Conservation (phyloP, 345 rosid genomes). For the Salix suchowensis region DNA sequence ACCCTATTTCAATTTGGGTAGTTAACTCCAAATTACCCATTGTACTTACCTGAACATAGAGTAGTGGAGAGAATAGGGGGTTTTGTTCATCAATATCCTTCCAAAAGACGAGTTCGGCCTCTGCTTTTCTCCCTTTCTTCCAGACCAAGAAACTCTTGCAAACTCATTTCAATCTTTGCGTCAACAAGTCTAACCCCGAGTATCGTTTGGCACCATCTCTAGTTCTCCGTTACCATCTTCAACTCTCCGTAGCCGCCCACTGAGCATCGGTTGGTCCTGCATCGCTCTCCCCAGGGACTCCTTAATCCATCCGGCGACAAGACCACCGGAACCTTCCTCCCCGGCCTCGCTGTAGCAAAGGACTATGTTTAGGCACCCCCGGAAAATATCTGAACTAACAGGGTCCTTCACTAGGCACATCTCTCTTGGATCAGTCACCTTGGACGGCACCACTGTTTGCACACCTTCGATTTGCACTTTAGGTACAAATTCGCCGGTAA, state of each 20-base stretch:
- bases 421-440: conserved; percentile 48
- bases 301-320: conserved; percentile 64
- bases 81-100: conserved; percentile 58
- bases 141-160: conserved; percentile 51
- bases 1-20: not conserved
- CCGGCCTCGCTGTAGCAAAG: conserved; percentile 36
- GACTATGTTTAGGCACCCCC: conserved; percentile 43
- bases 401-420: conserved; percentile 30
- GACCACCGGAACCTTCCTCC: conserved; percentile 55
- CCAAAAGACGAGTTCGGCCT: conserved; percentile 66
- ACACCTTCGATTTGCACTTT: conserved; percentile 42
- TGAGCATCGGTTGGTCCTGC: conserved; percentile 49
- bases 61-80: conserved; percentile 66
- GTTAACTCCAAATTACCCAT: not conserved
- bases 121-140: conserved; percentile 33
- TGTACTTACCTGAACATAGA: conserved; percentile 57
- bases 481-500: not conserved
- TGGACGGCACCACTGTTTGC: conserved; percentile 47
- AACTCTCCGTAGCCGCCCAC: conserved; percentile 52
- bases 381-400: conserved; percentile 35
- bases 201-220: conserved; percentile 68
- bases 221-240: conserved; percentile 38
- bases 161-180: conserved; percentile 36
- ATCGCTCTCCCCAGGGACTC: conserved; percentile 62
- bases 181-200: conserved; percentile 67